Evolutionary conservation across 164 flowering plant genomes (phyloP).

Genomic region (Kingdonia uniflora): DNA sequence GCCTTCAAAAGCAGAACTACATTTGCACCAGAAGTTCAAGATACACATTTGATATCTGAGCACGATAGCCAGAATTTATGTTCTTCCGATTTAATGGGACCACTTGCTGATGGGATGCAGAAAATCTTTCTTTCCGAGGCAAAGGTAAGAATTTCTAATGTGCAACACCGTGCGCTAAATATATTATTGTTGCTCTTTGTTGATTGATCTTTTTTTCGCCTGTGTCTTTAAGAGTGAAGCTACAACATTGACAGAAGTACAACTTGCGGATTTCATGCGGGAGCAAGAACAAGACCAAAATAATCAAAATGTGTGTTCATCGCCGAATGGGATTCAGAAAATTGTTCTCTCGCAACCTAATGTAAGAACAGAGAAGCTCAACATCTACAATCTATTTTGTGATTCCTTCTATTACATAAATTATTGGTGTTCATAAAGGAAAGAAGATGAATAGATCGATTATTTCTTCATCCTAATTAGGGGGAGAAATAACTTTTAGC

Average conservation of each 20-base stretch:
- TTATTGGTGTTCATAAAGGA: background rate
- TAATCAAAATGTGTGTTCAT: too few relatives aligned
- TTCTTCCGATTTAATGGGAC: conserved; percentile 9
- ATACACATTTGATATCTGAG: conserved; percentile 5
- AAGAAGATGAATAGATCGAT: background rate
- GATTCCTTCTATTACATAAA: background rate
- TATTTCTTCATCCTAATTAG: background rate
- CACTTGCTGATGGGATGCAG: conserved; percentile 24
- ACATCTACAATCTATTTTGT: background rate
- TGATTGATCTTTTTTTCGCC: background rate
- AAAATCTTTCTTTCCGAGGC: conserved; percentile 36
- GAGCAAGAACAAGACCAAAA: too few relatives aligned
- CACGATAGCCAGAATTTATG: conserved; percentile 10
- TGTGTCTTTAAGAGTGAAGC: background rate
- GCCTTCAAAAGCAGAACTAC: conserved; percentile 7
- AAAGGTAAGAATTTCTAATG: conserved; percentile 30
- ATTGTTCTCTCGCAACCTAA: too few relatives aligned
- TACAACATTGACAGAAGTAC: background rate
- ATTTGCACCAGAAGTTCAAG: conserved; percentile 7
- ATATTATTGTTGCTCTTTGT: background rate
- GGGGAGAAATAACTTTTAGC: background rate
- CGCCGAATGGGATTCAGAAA: too few relatives aligned
- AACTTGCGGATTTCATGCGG: too few relatives aligned
- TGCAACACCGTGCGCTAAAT: background rate
- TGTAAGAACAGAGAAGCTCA: background rate